A percentile compares a stretch with the other conserved stretches of the same genome.
Conservation (phyloP, 1,139 yeast genomes). For the Yamadazyma triangularis region DNA sequence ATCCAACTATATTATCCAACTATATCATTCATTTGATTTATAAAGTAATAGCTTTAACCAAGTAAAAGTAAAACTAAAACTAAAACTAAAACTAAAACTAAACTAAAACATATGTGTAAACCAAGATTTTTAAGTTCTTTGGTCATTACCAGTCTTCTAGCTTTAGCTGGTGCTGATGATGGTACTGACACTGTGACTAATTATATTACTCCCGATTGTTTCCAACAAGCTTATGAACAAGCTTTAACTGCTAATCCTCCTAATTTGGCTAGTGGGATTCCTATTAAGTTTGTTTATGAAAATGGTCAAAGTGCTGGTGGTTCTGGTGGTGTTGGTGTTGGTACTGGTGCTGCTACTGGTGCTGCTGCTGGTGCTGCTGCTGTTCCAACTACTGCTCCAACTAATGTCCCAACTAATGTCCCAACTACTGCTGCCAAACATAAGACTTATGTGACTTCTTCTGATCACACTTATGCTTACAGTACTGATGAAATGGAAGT, state of each 20-base stretch:
- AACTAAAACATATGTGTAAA: no score
- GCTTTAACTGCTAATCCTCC: constrained; percentile 21
- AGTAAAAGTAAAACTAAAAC: no score
- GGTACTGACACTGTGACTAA: constrained; percentile 30
- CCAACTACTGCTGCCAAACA: constrained; percentile 1
- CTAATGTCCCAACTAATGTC: no score
- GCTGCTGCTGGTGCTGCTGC: no score
- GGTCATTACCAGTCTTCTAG: constrained; percentile 2
- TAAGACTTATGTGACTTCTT: constrained; percentile 4
- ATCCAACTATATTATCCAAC: no score
- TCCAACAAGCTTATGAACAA: constrained; percentile 17
- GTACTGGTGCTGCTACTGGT: no score
- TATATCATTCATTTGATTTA: no score
- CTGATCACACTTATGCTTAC: constrained; percentile 5
- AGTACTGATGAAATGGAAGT: constrained; percentile 4
- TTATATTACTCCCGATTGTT: constrained; percentile 27
- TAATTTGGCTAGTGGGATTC: constrained; percentile 24
- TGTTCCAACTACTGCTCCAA: no score
- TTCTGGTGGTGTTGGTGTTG: no score
- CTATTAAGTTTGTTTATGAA: constrained; percentile 22
- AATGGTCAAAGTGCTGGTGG: no score
- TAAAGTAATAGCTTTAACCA: no score
- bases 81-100: no score
- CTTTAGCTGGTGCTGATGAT: constrained; percentile 5
- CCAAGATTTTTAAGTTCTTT: neutral